These are phyloP conservation scores for Pseudogymnoascus sp. DNA, from an alignment of 2,329 filamentous ascomycete species.

Conservation along the genomic window DNA sequence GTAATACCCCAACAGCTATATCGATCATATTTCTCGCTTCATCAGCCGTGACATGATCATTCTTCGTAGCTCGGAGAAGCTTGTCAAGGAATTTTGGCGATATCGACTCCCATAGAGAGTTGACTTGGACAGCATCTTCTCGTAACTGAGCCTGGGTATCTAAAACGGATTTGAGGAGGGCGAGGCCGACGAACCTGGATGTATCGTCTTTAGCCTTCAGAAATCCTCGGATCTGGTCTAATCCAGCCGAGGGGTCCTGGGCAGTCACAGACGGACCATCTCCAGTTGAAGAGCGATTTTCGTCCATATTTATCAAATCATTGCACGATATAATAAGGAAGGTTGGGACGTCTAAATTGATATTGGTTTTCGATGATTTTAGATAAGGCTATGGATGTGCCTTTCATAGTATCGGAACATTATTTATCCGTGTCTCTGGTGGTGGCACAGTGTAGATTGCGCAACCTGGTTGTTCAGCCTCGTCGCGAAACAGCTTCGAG, in stretches of 20 bases:
- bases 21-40: slow-evolving; percentile 55
- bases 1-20: slow-evolving; percentile 54
- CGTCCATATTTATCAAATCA: neutral
- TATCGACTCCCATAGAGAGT: slow-evolving; percentile 52
- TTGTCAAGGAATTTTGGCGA: slow-evolving; percentile 58
- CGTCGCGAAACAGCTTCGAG: neutral
- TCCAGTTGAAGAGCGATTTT: neutral
- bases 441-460: neutral
- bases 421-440: neutral
- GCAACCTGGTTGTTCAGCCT: slow-evolving; percentile 9
- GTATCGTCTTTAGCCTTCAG: slow-evolving; percentile 58
- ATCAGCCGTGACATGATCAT: slow-evolving; percentile 27
- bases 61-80: slow-evolving; percentile 48
- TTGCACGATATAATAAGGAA: neutral
- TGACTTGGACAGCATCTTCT: slow-evolving; percentile 39
- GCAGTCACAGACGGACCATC: slow-evolving; percentile 6
- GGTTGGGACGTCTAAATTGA: neutral
- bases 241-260: slow-evolving; percentile 18
- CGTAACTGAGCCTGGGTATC: slow-evolving; percentile 51
- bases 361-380: neutral
- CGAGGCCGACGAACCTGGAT: slow-evolving; percentile 59
- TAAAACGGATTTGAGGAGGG: slow-evolving; percentile 57
- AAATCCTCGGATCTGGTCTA: slow-evolving; percentile 48
- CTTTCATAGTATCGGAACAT: neutral
- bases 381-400: neutral